Percentiles rank a stretch among this genome's conserved stretches.
phyloP scores from a whole-genome alignment of 306 rosid genomes.

The Inga leiocalycina region DNA sequence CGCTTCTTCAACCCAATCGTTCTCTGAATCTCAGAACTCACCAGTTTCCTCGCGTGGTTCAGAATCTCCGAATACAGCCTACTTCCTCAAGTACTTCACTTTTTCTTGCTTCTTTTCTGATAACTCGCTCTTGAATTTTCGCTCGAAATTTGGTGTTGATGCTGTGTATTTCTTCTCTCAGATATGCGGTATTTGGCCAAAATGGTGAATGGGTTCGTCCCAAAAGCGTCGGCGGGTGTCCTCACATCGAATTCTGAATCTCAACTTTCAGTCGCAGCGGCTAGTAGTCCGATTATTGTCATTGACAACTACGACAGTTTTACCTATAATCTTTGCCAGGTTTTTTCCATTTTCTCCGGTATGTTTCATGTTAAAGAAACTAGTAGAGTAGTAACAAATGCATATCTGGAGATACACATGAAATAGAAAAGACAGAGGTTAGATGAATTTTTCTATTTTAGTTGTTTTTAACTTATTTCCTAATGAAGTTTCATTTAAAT shows the following conservation, averaged over 20 bases:
- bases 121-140: background rate
- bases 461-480: background rate
- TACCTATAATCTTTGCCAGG: constrained; percentile 98
- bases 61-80: background rate
- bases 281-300: constrained; percentile 46
- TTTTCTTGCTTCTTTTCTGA: background rate
- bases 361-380: background rate
- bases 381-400: background rate
- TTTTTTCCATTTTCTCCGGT: constrained; percentile 9
- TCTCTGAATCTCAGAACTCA: constrained; percentile 13
- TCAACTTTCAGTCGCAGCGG: constrained; percentile 16
- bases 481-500: background rate
- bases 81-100: background rate
- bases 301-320: constrained; percentile 71
- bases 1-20: constrained; percentile 29
- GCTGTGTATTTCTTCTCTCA: background rate
- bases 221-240: constrained; percentile 35
- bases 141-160: background rate
- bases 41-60: constrained; percentile 23
- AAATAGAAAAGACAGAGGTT: background rate
- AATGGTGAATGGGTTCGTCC: constrained; percentile 45
- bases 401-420: background rate
- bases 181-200: constrained; percentile 34
- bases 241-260: constrained; percentile 16
- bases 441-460: background rate